Evolutionary conservation across 257 asterid species (phyloP), one percentile per base, ranked within the genome.

Genomic region (Fraxinus cuspidata): DNA sequence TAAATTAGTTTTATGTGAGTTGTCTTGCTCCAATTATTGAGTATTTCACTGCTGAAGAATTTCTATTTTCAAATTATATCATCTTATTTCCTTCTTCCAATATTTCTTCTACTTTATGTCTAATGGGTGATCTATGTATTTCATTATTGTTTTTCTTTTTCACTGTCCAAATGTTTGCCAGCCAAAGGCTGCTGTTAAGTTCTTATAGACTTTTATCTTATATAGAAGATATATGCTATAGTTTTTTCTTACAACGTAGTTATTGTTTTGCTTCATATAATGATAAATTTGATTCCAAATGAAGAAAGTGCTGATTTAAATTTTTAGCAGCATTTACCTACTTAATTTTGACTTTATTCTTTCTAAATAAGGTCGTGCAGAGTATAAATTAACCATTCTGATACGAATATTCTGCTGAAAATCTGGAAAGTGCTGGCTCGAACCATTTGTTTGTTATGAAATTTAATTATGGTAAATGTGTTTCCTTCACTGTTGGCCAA

Each of bases 31-130:
- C 18, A 23, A 10, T 63, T 25, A 21, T 21, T 21, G 6, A 27
- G 69, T 63, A 63, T 12, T 63, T 27, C 34, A 27, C 18, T 63
- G 69, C 69, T 25, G 69, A 63, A 63, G 69, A 63, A 23, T 63
- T 25, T 25, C 69, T 23, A 25, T 25, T 63, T 63, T 12, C 7
- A 3, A 25, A 63, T 63, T 63, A 9, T 15, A 63, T 25, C 11
- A 11, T 23, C 18, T 10, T 27, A 11, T 25, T 27, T 23, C 32
- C 34, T 23, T 63, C 69, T 10, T 63, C 13, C 27, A 4, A 11
- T 7, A 23, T 27, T 63, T 63, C 34, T 25, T 25, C 35, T 2
- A 11, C 29, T 60, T 25, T 60, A 9, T 51, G 3, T 12, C 19
- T 63, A 27, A 10, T 12, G 16, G 34, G 19, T n/a, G 19, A 63